A percentile compares a stretch with the other conserved stretches of the same genome.
phyloP scores from a whole-genome alignment of 345 rosid species.

The Dovyalis caffra region DNA sequence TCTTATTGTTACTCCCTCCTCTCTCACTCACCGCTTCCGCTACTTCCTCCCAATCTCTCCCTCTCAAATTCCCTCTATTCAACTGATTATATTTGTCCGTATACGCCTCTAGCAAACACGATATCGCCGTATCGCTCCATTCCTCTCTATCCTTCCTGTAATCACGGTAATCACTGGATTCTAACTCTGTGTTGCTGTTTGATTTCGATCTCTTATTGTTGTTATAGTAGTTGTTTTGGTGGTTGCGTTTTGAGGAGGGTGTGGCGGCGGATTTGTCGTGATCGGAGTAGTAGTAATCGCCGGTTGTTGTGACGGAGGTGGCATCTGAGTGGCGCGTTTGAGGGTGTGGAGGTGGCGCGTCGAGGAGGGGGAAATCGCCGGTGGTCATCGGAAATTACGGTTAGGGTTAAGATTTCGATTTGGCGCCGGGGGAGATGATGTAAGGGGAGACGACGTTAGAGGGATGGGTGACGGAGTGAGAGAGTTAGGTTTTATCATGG shows the following conservation, averaged over 20 bases:
- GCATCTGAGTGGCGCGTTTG: slow-evolving; percentile 13
- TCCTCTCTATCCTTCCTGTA: slow-evolving; percentile 90
- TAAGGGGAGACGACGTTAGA: slow-evolving; percentile 23
- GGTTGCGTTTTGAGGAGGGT: slow-evolving; percentile 29
- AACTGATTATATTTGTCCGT: slow-evolving; percentile 74
- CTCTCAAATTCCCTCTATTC: slow-evolving; percentile 79
- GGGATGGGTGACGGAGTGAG: slow-evolving; percentile 11
- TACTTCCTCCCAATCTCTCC: slow-evolving; percentile 97
- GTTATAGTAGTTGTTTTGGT: slow-evolving; percentile 6
- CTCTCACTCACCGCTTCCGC: slow-evolving; percentile 73
- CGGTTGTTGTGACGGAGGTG: slow-evolving; percentile 10
- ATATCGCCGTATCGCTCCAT: slow-evolving; percentile 88
- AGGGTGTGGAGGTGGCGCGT: slow-evolving; percentile 3
- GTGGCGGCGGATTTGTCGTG: slow-evolving; percentile 17
- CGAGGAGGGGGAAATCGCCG: slow-evolving; percentile 22
- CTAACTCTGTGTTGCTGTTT: background rate
- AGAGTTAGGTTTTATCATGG: background rate
- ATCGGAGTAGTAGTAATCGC: slow-evolving; percentile 20
- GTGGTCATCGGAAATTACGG: slow-evolving; percentile 12
- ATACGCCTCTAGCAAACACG: slow-evolving; percentile 75
- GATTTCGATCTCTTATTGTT: slow-evolving; percentile 18
- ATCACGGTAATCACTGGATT: slow-evolving; percentile 22
- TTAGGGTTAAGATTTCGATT: background rate
- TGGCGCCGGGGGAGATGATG: background rate
- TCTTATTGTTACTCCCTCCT: slow-evolving; percentile 55